Evolutionary conservation across 371 early-diverging fungal species (phyloP).

Genomic region (Thermomucor indicae-seudaticae): DNA sequence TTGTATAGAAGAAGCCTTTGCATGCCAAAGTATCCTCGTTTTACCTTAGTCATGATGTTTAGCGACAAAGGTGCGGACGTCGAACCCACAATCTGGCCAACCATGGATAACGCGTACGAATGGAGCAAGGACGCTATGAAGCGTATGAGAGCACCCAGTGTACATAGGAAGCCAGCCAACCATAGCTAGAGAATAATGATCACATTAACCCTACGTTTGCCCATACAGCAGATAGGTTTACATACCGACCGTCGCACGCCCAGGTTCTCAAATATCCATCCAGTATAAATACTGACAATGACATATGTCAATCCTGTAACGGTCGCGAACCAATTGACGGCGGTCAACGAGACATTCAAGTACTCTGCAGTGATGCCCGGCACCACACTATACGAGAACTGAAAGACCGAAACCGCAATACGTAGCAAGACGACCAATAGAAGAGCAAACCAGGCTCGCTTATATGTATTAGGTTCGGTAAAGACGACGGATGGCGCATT

Average conservation of each 20-base stretch:
- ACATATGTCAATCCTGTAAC: conserved; percentile 33
- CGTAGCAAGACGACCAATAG: conserved; percentile 27
- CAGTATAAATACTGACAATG: conserved; percentile 30
- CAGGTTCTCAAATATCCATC: conserved; percentile 28
- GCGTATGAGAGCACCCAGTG: conserved; percentile 48
- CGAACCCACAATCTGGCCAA: conserved; percentile 57
- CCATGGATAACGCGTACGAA: conserved; percentile 37
- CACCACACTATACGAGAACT: conserved; percentile 33
- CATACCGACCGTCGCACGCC: conserved; percentile 39
- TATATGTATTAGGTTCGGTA: conserved; percentile 20
- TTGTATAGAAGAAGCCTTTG: not conserved
- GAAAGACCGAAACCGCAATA: conserved; percentile 30
- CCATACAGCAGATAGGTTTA: not conserved
- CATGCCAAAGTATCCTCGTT: not conserved
- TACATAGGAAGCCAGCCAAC: conserved; percentile 40
- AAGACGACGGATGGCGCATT: not conserved
- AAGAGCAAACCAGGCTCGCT: conserved; percentile 33
- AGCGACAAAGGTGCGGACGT: conserved; percentile 58
- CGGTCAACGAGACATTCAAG: conserved; percentile 22
- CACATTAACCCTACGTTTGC: not conserved
- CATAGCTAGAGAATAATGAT: conserved; percentile 24
- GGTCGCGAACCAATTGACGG: conserved; percentile 39
- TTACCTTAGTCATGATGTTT: conserved; percentile 53
- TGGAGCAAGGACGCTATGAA: conserved; percentile 36
- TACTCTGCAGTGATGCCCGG: conserved; percentile 21